Evolutionary conservation across 179 eudicot genomes (phyloP), one percentile per base, ranked within the genome.

Genomic region (Nepenthes alata): DNA sequence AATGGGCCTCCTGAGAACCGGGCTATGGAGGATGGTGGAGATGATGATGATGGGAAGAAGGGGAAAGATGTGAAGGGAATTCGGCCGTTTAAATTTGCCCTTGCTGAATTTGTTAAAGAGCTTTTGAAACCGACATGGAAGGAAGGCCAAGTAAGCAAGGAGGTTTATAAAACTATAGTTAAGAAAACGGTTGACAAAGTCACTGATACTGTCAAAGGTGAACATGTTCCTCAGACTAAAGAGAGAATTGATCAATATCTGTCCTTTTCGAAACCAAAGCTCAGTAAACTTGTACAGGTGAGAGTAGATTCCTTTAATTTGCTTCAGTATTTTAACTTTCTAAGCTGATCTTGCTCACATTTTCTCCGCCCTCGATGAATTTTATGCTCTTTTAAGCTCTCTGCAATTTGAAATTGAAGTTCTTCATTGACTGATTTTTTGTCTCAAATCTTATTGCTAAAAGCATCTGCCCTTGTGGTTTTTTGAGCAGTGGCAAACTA

Each of bases 161-260:
- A 89, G 11, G 82, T 79, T 36, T 81, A 84, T 75, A 91, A 91
- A 65, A 69, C 75, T 1, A 78, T 91, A 51, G 98, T 91, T 68
- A 89, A 83, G 70, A 91, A 84, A 67, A 95, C 80, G 57, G 96
- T 91, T 37, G 91, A 89, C 72, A 91, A 91, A 69, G 85, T 91
- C 50, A 78, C 80, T 1, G 75, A 81, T 68, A 70, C 91, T 34
- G 57, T 80, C 56, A 84, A 74, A 65, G 83, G 76, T 4, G 72
- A 64, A 47, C 84, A 86, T 57, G 61, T 86, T 60, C 98, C 98
- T 49, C 84, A 75, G 62, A 77, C 86, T 2, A 88, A 80, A 74
- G 91, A 89, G 34, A 89, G 83, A 59, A 77, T 91, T 34, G 95
- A 91, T 59, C 83, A 77, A 48, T 91, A 89, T 57, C 67, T 89